phyloP scores from a whole-genome alignment of 768 basidiomycete genomes.

The Megacollybia marginata region DNA sequence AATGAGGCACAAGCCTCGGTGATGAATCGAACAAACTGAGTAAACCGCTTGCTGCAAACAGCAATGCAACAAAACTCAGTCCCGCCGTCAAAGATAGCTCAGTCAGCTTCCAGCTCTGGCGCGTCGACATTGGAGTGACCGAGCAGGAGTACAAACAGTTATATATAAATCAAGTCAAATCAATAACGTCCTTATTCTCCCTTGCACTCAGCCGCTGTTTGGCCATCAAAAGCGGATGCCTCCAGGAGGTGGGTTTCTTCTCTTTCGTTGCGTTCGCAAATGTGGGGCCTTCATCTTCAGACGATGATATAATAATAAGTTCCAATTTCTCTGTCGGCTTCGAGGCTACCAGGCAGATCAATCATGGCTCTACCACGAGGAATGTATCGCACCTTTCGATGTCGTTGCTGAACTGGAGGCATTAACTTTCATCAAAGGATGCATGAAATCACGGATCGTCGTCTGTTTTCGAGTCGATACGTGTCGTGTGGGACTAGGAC shows the following conservation, averaged over 20 bases:
- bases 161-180: not conserved
- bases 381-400: not conserved
- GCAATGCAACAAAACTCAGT: too few species aligned
- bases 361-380: not conserved
- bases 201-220: not conserved
- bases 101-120: too few species aligned
- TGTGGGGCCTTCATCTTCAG: not conserved
- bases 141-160: too few species aligned
- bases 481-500: not conserved
- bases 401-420: not conserved
- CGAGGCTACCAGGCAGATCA: not conserved
- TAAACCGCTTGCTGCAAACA: too few species aligned
- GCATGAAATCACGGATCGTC: not conserved
- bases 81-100: too few species aligned
- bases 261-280: not conserved
- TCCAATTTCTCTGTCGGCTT: not conserved
- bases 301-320: not conserved
- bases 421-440: not conserved
- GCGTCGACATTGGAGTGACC: too few species aligned
- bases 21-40: constrained; percentile 10
- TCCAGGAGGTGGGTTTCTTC: not conserved
- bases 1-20: constrained; percentile 2
- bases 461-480: not conserved
- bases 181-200: not conserved
- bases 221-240: not conserved